These are phyloP conservation scores for Leucosporidium creatinivorum DNA, from an alignment of 768 basidiomycete genomes.

Conservation along the genomic window DNA sequence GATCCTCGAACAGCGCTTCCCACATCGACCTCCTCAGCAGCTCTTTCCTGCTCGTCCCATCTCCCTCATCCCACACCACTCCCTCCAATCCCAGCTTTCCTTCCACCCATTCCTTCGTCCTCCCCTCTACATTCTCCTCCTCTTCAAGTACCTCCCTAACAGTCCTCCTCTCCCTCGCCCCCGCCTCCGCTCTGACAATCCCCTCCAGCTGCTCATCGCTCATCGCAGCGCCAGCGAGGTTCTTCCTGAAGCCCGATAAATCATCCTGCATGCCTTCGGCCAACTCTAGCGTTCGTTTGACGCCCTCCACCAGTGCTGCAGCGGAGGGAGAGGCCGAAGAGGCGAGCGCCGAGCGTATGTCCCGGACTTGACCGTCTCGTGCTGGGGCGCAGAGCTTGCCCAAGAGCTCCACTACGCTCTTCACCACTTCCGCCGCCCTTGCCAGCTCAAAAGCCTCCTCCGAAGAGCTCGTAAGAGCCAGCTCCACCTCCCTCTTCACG, in stretches of 20 bases:
- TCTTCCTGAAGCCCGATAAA: neutral
- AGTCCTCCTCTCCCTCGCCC: constrained; percentile 5
- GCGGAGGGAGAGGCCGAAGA: neutral
- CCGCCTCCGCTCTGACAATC: constrained; percentile 6
- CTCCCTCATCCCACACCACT: neutral
- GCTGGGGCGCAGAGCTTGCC: constrained; percentile 17
- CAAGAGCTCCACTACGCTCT: neutral
- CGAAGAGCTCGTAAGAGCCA: neutral
- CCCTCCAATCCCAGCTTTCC: neutral
- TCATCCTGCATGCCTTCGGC: constrained; percentile 8
- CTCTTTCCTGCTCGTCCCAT: neutral
- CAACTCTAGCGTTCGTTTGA: neutral
- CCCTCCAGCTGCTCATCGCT: neutral
- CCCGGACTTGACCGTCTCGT: neutral
- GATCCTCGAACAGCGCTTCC: constrained; percentile 4
- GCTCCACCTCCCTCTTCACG: neutral
- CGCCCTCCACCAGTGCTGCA: constrained; percentile 1
- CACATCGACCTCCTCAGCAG: neutral
- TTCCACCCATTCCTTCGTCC: neutral
- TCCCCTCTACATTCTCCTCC: neutral
- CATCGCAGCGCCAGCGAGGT: neutral
- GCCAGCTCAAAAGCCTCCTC: neutral
- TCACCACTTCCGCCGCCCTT: neutral
- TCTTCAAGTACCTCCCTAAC: neutral
- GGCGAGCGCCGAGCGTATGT: neutral